Evolutionary conservation across 2,329 filamentous ascomycete species (phyloP), one percentile per base, ranked within the genome.

Genomic region (Huntiella bhutanensis): DNA sequence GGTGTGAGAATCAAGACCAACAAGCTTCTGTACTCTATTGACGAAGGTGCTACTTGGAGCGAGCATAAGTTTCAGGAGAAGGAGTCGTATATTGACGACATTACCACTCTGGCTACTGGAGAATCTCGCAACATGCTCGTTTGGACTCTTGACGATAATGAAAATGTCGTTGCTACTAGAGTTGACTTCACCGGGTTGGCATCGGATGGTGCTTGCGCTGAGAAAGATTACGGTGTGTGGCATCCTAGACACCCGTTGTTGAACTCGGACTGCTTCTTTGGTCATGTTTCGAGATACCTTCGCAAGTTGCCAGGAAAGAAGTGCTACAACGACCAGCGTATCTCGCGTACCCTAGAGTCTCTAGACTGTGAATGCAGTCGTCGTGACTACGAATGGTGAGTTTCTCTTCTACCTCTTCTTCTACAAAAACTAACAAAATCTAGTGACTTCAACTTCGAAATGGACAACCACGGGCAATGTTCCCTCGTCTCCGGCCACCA

Each of bases 361-460:
- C 64, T 71, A 52, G 85, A 92, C 59, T 98, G 91, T 67, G 69
- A 73, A 49, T 98, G 91, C 64, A 82, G 76, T 6, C 71, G 85
- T 45, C 71, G 75, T 49, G 91, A 98, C 62, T 98, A 80, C 59
- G 91, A 98, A 70, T 98, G 91, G 82, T 87, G 64, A 65, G 77
- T 63, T 10, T 8, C 36, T 32, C 12, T 16, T 35, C 35, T 13
- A 41, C 17, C 11, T 19, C 17, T 19, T 19, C 17, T 19, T 19
- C 4, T 19, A 19, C 41, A 16, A 4, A 43, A 7, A 35, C 22
- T 19, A n/a, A 43, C 6, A 28, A 17, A 38, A 39, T 28, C 13
- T 53, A 91, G 84, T 63, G 88, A 92, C 59, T 98, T 85, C 69
- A 98, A 98, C 62, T 98, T 75, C 61, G 79, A 96, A 59, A 75